Base-by-base conservation (phyloP, 106 monocot genomes). In the Dioscorea dumetorum region DNA sequence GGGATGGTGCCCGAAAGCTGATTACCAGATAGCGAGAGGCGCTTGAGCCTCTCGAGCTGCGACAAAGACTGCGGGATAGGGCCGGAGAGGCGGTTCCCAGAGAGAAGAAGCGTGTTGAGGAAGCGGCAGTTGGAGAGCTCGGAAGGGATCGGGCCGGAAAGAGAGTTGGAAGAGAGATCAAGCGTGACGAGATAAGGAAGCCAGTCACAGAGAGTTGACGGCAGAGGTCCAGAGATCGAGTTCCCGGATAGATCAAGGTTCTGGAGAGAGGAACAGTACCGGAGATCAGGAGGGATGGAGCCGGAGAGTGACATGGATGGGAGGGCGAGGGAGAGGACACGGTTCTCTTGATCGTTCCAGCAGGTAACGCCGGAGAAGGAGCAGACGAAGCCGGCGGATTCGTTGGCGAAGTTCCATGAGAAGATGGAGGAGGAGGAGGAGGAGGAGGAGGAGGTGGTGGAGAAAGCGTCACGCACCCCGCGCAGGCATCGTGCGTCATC, bases 261-360 rank as follows among this genome's bases (percentile, higher is more conserved):
- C 60, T 51, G 77, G 51, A 62, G 50, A 32, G 68, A 24, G 59
- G 18, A 21, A 67, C 90, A 90, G 83, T 68, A 90, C 74, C 77
- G 86, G 62, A 90, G 82, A 18, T 74, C 41, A 19, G 83, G 68
- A 13, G 90, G 81, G 63, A 91, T 70, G 35, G 62, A 4, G 22
- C 90, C 90, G 2, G 75, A 49, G 14, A 91, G 80, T 15, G 61
- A 73, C 81, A 87, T 77, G 22, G 70, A 76, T 13, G 77, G 34
- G 22, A 90, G 85, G 23, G 17, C 15, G 17, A 90, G 52, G 2
- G 22, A 50, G 17, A 85, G 53, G 13, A 90, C 74, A 12, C 89
- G 85, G 28, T 82, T 80, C 85, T 90, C 85, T 66, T 82, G 76
- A 8, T 15, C 6, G 73, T 85, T 90, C 89, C 82, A 90, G 77